phyloP scores from a whole-genome alignment of 805 yeast genomes.

The Saturnispora gosingensis region DNA sequence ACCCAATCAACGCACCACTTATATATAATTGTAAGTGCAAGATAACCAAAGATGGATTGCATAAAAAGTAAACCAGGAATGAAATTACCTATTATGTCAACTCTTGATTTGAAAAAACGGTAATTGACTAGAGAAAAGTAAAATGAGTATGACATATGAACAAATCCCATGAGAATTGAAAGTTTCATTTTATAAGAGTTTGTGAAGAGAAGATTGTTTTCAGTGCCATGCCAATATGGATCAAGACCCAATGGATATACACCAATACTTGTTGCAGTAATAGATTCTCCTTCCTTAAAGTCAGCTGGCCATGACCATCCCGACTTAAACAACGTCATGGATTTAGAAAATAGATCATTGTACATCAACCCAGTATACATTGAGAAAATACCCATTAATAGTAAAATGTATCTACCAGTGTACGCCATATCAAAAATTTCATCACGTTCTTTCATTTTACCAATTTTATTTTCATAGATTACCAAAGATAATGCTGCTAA shows the following conservation, averaged over 20 bases:
- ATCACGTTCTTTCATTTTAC: conserved; percentile 46
- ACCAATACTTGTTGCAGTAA: conserved; percentile 41
- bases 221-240: conserved; percentile 75
- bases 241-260: conserved; percentile 59
- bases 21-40: conserved; percentile 56
- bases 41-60: conserved; percentile 70
- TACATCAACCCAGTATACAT: conserved; percentile 68
- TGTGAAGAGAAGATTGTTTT: conserved; percentile 56
- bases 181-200: conserved; percentile 73
- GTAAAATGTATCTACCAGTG: conserved; percentile 57
- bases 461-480: conserved; percentile 43
- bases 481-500: conserved; percentile 49
- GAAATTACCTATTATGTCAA: conserved; percentile 65
- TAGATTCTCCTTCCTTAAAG: conserved; percentile 40
- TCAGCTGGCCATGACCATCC: conserved; percentile 62
- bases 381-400: conserved; percentile 64
- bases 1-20: conserved; percentile 73
- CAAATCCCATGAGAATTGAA: conserved; percentile 65
- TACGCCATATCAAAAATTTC: conserved; percentile 75
- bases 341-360: conserved; percentile 63
- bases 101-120: conserved; percentile 43
- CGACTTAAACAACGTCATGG: conserved; percentile 56
- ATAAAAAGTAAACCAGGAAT: conserved; percentile 66
- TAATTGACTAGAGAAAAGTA: conserved; percentile 60
- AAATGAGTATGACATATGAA: conserved; percentile 66